A percentile compares a stretch with the other conserved stretches of the same genome.
These are phyloP conservation scores for Boletus edulis DNA, from an alignment of 768 basidiomycete species.

Conservation along the genomic window DNA sequence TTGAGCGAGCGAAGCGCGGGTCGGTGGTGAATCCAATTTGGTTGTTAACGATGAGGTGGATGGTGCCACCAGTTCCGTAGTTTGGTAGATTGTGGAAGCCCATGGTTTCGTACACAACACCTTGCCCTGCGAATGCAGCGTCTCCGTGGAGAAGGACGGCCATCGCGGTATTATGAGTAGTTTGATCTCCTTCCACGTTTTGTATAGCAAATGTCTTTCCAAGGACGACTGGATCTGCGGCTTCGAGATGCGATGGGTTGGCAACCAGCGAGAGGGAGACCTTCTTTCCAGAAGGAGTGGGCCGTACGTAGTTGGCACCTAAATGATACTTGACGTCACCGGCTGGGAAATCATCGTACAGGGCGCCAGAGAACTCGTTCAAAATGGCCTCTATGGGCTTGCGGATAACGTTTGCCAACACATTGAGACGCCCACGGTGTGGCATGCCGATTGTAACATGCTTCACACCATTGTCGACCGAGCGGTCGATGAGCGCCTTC, in stretches of 20 bases:
- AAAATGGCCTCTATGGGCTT: conserved; percentile 98
- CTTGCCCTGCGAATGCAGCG: conserved; percentile 97
- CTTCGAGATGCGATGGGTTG: conserved; percentile 97
- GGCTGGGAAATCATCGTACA: conserved; percentile 73
- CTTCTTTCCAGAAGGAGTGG: conserved; percentile 97
- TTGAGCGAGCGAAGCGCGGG: conserved; percentile 95
- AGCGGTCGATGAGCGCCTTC: conserved; percentile 99
- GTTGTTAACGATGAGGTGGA: conserved; percentile 98
- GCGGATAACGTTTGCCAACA: conserved; percentile 96
- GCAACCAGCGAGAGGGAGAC: conserved; percentile 97
- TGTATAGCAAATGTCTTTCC: conserved; percentile 98
- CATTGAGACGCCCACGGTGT: conserved; percentile 97
- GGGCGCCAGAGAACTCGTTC: conserved; percentile 88
- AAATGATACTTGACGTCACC: conserved; percentile 99
- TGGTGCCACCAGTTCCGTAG: conserved; percentile 97
- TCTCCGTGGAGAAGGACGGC: conserved; percentile 95
- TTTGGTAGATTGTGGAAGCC: conserved; percentile 93
- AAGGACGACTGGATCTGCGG: conserved; percentile 96
- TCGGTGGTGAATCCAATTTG: conserved; percentile 99
- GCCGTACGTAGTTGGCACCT: conserved; percentile 97
- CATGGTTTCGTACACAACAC: conserved; percentile 99
- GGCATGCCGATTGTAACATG: conserved; percentile 99
- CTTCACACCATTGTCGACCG: conserved; percentile 94
- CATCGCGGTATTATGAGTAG: conserved; percentile 83
- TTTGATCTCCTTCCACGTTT: conserved; percentile 88